Percentiles rank a stretch among this genome's conserved stretches.
Conservation (phyloP, 306 rosid species). For the Luffa acutangula region DNA sequence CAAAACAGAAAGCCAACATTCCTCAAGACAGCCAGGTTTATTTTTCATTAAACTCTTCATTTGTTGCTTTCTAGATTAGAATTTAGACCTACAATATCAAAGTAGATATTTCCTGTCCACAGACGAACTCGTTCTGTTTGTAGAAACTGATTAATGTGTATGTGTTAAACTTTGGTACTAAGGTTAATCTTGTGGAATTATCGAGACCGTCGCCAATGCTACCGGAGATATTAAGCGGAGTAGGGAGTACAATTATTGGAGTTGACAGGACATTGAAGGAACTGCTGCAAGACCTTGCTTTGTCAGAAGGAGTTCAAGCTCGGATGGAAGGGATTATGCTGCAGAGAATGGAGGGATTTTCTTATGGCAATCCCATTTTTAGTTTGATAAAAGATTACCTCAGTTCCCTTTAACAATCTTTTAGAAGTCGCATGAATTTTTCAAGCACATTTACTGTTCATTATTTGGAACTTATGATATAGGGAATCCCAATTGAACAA, state of each 20-base stretch:
- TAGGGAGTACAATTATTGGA: conserved; percentile 54
- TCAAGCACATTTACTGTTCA: not conserved
- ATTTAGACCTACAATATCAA: not conserved
- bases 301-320: conserved; percentile 75
- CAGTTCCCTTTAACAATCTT: conserved; percentile 28
- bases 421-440: not conserved
- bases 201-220: conserved; percentile 61
- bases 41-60: not conserved
- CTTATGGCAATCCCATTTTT: conserved; percentile 47
- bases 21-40: conserved; percentile 69
- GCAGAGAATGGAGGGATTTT: conserved; percentile 61
- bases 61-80: not conserved
- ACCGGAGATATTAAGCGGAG: conserved; percentile 59
- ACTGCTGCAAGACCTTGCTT: conserved; percentile 37
- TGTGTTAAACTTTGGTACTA: conserved; percentile 1
- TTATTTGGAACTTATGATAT: not conserved
- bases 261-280: conserved; percentile 56
- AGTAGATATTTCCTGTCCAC: not conserved
- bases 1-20: conserved; percentile 82
- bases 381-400: conserved; percentile 58
- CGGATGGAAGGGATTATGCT: conserved; percentile 87
- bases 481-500: not conserved
- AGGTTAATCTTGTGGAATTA: conserved; percentile 84
- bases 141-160: not conserved
- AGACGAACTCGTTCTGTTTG: not conserved